Percentiles rank a stretch among this genome's conserved stretches.
Conservation (phyloP, 1,139 yeast species). For the Kluyveromyces sp. region DNA sequence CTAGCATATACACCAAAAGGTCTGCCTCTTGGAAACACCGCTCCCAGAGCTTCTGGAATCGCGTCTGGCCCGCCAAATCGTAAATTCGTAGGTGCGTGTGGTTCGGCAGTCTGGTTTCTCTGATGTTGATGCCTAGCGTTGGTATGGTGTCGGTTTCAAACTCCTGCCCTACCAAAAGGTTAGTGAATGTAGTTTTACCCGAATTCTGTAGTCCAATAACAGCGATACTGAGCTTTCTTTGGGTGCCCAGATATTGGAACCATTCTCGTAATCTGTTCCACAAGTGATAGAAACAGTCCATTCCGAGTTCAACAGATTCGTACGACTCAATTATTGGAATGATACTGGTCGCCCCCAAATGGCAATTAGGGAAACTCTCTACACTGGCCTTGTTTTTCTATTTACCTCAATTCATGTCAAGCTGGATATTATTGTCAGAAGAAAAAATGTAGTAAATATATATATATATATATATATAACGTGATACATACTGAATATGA, state of each 20-base stretch:
- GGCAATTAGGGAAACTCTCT: no score
- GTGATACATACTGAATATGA: no score
- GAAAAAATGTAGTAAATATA: no score
- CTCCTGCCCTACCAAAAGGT: slow-evolving; percentile 12
- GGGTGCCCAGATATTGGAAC: slow-evolving; percentile 4
- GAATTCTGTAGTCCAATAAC: slow-evolving; percentile 20
- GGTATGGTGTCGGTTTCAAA: slow-evolving; percentile 18
- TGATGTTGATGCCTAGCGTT: slow-evolving; percentile 15
- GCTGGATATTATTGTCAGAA: no score
- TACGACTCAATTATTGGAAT: not conserved
- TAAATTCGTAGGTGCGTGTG: slow-evolving; percentile 14
- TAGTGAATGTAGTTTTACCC: slow-evolving; percentile 18
- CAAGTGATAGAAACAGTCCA: slow-evolving; percentile 3
- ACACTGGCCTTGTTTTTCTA: no score
- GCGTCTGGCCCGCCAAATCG: slow-evolving; percentile 17
- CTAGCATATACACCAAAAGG: slow-evolving; percentile 19
- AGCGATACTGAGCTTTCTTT: slow-evolving; percentile 16
- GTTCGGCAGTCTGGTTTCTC: slow-evolving; percentile 11
- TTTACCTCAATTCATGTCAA: no score
- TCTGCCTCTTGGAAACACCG: slow-evolving; percentile 16
- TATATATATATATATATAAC: not conserved
- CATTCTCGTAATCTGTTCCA: slow-evolving; percentile 4
- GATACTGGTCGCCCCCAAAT: not conserved
- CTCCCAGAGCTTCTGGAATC: slow-evolving; percentile 18
- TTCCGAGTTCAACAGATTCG: not conserved